phyloP scores from a whole-genome alignment of 2,329 filamentous ascomycete genomes.

The Fusarium oxysporum region DNA sequence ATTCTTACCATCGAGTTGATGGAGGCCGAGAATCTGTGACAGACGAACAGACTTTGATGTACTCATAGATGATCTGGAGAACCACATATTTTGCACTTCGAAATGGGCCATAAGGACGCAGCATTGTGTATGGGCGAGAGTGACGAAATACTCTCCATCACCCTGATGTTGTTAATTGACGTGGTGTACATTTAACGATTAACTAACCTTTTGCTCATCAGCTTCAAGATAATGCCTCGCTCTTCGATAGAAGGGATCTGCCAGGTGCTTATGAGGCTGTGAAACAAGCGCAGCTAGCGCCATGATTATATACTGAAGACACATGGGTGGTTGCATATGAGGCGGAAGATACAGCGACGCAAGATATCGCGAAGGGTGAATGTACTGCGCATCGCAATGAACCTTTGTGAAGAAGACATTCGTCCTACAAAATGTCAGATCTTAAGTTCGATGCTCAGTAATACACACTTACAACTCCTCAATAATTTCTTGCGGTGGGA shows the following conservation, averaged over 20 bases:
- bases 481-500: conserved; percentile 43
- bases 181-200: rapidly evolving
- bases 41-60: conserved; percentile 76
- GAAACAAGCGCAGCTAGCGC: conserved; percentile 32
- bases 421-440: conserved; percentile 23
- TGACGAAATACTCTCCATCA: conserved; percentile 51
- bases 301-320: conserved; percentile 42
- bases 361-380: conserved; percentile 40
- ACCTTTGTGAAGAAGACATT: conserved; percentile 35
- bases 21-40: conserved; percentile 82
- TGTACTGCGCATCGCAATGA: conserved; percentile 22
- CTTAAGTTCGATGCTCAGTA: rapidly evolving
- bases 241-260: conserved; percentile 38
- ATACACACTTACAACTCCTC: conserved; percentile 41
- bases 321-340: conserved; percentile 45
- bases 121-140: conserved; percentile 78
- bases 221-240: conserved; percentile 40
- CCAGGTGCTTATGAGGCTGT: conserved; percentile 15
- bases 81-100: conserved; percentile 85
- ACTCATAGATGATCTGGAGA: conserved; percentile 85
- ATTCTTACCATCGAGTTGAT: conserved; percentile 74
- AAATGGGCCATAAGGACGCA: conserved; percentile 79
- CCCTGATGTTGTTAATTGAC: conserved; percentile 18
- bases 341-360: conserved; percentile 40
- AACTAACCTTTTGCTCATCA: conserved; percentile 40